These are phyloP conservation scores for Paramecium biaurelia DNA, from an alignment of 73 alveolate species.

Conservation along the genomic window DNA sequence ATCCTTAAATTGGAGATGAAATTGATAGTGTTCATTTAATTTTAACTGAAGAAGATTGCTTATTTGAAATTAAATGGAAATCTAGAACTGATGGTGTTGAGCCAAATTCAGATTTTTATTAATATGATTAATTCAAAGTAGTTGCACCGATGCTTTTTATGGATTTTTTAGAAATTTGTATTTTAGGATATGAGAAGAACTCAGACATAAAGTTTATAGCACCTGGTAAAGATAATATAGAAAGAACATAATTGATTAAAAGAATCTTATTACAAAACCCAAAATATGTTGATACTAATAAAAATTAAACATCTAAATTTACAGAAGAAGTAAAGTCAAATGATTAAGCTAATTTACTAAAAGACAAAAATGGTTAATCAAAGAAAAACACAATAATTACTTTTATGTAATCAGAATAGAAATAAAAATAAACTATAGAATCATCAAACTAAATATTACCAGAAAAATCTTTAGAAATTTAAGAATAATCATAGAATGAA, in stretches of 20 bases:
- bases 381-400: not conserved
- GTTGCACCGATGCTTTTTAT: conserved; percentile 17
- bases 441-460: not conserved
- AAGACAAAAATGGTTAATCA: not conserved
- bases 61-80: not conserved
- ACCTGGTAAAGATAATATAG: not conserved
- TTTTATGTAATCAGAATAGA: not conserved
- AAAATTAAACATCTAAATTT: not conserved
- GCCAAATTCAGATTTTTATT: not conserved
- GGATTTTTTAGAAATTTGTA: not conserved
- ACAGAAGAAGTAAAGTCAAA: not conserved
- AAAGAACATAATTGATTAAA: not conserved
- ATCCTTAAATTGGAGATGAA: not conserved
- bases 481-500: not conserved
- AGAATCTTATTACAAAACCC: not conserved
- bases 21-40: not conserved
- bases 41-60: not conserved
- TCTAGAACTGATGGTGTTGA: not conserved
- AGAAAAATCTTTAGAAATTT: not conserved
- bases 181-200: not conserved
- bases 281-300: not conserved
- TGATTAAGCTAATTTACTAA: not conserved
- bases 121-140: not conserved
- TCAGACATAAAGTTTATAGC: not conserved
- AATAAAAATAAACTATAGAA: not conserved